These are phyloP conservation scores for Aspergillus diversus DNA, from an alignment of 495 filamentous ascomycete species.

Conservation along the genomic window DNA sequence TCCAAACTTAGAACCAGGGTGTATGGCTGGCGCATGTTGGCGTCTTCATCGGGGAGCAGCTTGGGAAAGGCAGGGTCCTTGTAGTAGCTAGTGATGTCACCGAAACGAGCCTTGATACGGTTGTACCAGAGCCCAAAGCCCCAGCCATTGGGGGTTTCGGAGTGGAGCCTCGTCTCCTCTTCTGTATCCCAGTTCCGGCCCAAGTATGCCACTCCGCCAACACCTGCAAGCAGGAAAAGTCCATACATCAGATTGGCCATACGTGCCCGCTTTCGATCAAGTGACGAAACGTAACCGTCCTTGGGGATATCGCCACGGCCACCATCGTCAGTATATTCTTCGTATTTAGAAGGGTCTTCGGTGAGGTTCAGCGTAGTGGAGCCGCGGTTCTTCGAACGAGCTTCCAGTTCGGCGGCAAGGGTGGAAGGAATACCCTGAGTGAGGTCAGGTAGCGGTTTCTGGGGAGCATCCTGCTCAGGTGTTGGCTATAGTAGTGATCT, in stretches of 20 bases:
- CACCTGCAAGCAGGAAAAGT: conserved; percentile 48
- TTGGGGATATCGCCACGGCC: conserved; percentile 68
- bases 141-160: conserved; percentile 74
- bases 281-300: conserved; percentile 86
- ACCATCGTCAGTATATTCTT: conserved; percentile 50
- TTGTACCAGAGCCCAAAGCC: conserved; percentile 74
- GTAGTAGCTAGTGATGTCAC: conserved; percentile 83
- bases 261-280: conserved; percentile 75
- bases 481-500: conserved; percentile 32
- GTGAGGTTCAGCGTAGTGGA: conserved; percentile 57
- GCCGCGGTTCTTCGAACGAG: conserved; percentile 48
- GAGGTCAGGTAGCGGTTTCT: conserved; percentile 76
- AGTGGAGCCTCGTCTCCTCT: conserved; percentile 65
- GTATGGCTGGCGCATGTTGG: conserved; percentile 80
- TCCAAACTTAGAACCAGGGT: conserved; percentile 91
- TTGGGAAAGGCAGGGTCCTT: conserved; percentile 95
- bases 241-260: conserved; percentile 70
- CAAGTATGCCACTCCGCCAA: conserved; percentile 65
- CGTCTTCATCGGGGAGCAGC: conserved; percentile 86
- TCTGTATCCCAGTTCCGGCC: conserved; percentile 86
- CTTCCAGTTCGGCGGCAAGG: conserved; percentile 69
- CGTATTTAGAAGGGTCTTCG: conserved; percentile 56
- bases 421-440: conserved; percentile 92
- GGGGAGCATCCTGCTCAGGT: conserved; percentile 29
- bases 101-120: conserved; percentile 72